Conservation (phyloP, 2,329 filamentous ascomycete species). For the Claviceps sorghi region DNA sequence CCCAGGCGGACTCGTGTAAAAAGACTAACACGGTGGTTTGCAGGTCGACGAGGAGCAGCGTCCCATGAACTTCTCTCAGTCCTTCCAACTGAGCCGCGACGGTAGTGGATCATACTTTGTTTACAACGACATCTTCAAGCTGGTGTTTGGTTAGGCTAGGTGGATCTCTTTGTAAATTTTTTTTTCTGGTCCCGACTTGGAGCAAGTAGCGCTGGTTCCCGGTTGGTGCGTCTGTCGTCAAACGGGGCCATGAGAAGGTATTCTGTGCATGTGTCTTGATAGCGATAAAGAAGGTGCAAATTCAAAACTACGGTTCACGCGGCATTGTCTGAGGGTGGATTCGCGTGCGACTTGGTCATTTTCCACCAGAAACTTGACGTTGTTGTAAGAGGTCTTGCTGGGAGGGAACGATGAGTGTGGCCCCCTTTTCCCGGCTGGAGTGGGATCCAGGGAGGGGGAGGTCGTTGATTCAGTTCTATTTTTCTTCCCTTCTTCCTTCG, state of each 20-base stretch:
- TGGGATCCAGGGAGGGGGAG: too few species aligned
- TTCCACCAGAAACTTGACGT: neutral
- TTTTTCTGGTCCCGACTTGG: neutral
- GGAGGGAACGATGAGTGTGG: too few species aligned
- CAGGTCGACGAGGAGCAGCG: conserved; percentile 75
- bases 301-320: neutral
- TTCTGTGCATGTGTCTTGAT: neutral
- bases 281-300: conserved; percentile 2
- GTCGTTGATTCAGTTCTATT: too few species aligned
- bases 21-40: neutral
- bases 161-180: neutral
- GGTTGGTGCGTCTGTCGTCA: neutral
- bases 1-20: neutral
- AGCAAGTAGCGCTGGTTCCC: neutral
- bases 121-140: conserved; percentile 89
- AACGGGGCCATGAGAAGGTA: neutral
- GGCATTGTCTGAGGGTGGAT: too few species aligned
- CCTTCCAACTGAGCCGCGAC: conserved; percentile 70
- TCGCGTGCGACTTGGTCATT: neutral
- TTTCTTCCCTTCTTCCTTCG: too few species aligned
- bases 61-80: conserved; percentile 83
- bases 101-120: conserved; percentile 62
- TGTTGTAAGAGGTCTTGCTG: neutral
- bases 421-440: too few species aligned
- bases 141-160: conserved; percentile 50